Evolutionary conservation across 495 filamentous ascomycete species (phyloP).

Genomic region (Aspergillus taichungensis): DNA sequence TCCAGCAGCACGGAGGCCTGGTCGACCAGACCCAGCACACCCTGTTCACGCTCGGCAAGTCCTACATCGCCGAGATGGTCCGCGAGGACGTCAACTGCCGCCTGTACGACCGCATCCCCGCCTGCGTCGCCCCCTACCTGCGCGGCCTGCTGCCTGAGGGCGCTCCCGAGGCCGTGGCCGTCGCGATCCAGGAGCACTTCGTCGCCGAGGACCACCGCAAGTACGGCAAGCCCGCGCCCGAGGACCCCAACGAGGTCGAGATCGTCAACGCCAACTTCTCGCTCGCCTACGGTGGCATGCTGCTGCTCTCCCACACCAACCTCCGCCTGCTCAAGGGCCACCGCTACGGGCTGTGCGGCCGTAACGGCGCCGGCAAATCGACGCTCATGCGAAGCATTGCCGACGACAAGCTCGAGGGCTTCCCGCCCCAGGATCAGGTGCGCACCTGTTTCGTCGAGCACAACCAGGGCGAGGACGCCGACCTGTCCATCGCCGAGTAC

Average conservation of each 20-base stretch:
- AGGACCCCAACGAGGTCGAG: conserved; percentile 78
- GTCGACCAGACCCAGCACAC: conserved; percentile 49
- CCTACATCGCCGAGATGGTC: conserved; percentile 77
- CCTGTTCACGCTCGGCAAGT: conserved; percentile 57
- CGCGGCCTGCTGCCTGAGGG: conserved; percentile 53
- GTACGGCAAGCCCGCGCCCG: conserved; percentile 74
- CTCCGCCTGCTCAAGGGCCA: conserved; percentile 90
- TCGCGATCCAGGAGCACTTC: conserved; percentile 60
- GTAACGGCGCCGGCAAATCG: conserved; percentile 96
- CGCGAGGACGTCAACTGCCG: conserved; percentile 84
- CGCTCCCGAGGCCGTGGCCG: conserved; percentile 50
- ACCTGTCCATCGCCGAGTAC: conserved; percentile 90
- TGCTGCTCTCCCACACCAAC: conserved; percentile 93
- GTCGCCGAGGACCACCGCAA: conserved; percentile 77
- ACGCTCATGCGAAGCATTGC: conserved; percentile 97
- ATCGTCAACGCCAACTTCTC: conserved; percentile 99
- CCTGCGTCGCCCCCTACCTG: conserved; percentile 64
- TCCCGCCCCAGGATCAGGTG: conserved; percentile 82
- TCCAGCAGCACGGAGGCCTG: conserved; percentile 59
- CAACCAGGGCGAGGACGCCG: conserved; percentile 94
- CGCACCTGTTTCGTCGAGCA: conserved; percentile 98
- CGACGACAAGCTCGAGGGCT: conserved; percentile 91
- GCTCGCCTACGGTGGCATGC: conserved; percentile 95
- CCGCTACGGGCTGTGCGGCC: conserved; percentile 90
- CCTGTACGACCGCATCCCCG: conserved; percentile 59